Evolutionary conservation across 2,329 filamentous ascomycete genomes (phyloP).

Genomic region (Trichoderma koningiopsis): DNA sequence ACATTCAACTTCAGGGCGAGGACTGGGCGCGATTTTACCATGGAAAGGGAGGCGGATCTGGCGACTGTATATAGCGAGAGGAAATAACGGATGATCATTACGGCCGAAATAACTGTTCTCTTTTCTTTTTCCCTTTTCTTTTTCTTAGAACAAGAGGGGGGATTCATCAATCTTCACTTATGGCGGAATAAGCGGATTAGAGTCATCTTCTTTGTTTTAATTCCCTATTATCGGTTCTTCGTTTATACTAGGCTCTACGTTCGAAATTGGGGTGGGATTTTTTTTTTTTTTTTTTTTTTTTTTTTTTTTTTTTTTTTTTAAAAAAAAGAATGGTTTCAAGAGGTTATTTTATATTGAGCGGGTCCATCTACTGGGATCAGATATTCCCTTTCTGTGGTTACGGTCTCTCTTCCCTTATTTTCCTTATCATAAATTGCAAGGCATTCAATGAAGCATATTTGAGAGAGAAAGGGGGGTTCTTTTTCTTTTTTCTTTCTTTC

Average conservation of each 20-base stretch:
- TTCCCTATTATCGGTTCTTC: background rate
- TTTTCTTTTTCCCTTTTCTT: background rate
- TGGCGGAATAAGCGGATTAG: conserved; percentile 17
- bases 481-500: background rate
- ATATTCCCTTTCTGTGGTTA: background rate
- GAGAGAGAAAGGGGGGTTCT: background rate
- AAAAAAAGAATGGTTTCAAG: conserved; percentile 1
- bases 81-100: background rate
- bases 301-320: no score
- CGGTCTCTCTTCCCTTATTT: background rate
- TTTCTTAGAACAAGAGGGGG: background rate
- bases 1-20: background rate
- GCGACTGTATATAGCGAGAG: conserved; percentile 12
- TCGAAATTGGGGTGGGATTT: background rate
- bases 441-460: conserved; percentile 12
- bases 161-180: background rate
- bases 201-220: background rate
- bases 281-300: no score
- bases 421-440: conserved; percentile 10
- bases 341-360: background rate
- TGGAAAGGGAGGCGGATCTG: background rate
- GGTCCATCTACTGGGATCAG: background rate
- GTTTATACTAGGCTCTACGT: background rate
- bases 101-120: conserved; percentile 8
- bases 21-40: background rate